Base-by-base conservation (phyloP, 768 basidiomycete genomes). In the Butyriboletus loyo region DNA sequence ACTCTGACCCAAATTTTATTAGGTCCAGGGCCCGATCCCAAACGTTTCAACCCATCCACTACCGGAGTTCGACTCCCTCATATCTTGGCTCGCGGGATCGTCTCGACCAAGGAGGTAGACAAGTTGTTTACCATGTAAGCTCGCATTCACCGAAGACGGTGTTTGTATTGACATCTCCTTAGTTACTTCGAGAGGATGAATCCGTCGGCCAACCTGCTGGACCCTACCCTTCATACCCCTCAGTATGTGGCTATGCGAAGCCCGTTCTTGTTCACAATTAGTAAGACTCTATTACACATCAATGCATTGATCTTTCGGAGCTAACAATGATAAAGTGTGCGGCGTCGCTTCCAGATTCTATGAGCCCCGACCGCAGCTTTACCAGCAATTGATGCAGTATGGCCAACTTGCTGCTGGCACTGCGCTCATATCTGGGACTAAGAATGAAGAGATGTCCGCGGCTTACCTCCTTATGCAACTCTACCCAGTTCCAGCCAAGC, bases 241-340 rank as follows among this genome's bases (percentile, higher is more conserved):
- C 86, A 87, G 48, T 79, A 77, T 57, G 89, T 89, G 2, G 87
- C 84, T 57, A 84, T 84, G 69, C 82, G 94, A 21, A 91, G 87
- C 61, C 91, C 93, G 3, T 96, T 96, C 75, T 69, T 98, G 34
- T 93, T 96, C 70, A 95, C 94, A 30, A 90, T 92, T 52, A 82
- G 89, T 92, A 61, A 80, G 84, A 82, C 57, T 41, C 15, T n/a
- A 19, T 36, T 40, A 15, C 28, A n/a, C n/a, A n/a, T n/a, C 24
- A 24, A 40, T 50, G n/a, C 13, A n/a, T 5, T 21, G 24, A 11
- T 22, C 13, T 40, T 43, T 30, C 4, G 42, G 37, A 48, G 35
- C 46, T 67, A 31, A 56, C 54, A n/a, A 32, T 22, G 30, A 37
- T 50, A 27, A 62, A 90, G 89, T 97, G 36, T 96, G 93, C 66